These are phyloP conservation scores for Colletotrichum sp. DNA, from an alignment of 2,329 filamentous ascomycete species.

Conservation along the genomic window DNA sequence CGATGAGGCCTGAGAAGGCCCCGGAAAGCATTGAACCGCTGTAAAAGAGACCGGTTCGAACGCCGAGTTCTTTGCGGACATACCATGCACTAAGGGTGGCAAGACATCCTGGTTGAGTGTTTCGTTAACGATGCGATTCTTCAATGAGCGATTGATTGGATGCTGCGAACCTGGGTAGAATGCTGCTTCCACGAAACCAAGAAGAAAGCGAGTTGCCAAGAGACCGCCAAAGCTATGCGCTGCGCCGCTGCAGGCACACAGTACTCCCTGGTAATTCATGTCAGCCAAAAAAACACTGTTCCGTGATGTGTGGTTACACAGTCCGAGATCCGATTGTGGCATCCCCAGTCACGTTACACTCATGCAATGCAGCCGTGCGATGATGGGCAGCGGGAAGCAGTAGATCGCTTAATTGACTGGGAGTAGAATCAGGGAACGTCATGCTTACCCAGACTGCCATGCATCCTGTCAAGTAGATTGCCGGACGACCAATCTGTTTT, in stretches of 20 bases:
- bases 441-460: constrained; percentile 29
- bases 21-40: constrained; percentile 24
- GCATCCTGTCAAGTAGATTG: constrained; percentile 4
- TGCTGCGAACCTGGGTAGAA: constrained; percentile 33
- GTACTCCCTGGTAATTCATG: neutral
- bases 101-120: neutral
- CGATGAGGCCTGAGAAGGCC: constrained; percentile 25
- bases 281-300: neutral
- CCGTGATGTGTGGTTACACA: neutral
- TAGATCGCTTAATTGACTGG: constrained; percentile 40
- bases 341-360: neutral
- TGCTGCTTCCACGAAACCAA: constrained; percentile 18
- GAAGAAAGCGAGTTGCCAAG: constrained; percentile 9
- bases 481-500: constrained; percentile 25
- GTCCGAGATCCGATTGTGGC: neutral
- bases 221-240: neutral
- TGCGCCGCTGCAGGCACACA: constrained; percentile 18
- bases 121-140: neutral
- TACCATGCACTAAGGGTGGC: constrained; percentile 18
- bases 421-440: constrained; percentile 29
- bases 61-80: constrained; percentile 8
- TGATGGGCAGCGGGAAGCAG: neutral
- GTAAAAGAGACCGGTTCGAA: constrained; percentile 18
- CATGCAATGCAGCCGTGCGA: neutral
- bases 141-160: neutral